Percentiles rank a stretch among this genome's conserved stretches.
Evolutionary conservation across 2,329 filamentous ascomycete species (phyloP).

Genomic region (Thelonectria discophora): DNA sequence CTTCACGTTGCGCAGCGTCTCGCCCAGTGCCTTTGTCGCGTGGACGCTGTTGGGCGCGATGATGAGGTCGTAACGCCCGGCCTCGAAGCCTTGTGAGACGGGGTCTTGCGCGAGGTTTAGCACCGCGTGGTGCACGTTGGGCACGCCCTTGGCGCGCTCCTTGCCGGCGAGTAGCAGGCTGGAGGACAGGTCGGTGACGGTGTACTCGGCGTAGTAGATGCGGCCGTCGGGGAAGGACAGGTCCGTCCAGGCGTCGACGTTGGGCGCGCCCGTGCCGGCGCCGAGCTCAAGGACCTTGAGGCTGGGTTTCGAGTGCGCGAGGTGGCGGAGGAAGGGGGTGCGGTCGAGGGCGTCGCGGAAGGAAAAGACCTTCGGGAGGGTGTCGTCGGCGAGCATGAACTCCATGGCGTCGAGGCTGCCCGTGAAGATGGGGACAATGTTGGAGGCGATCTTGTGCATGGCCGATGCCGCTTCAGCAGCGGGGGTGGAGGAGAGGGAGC

Average conservation of each 20-base stretch:
- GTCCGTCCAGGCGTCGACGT: constrained; percentile 44
- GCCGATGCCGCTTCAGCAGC: constrained; percentile 19
- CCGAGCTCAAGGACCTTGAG: constrained; percentile 53
- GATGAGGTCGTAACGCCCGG: constrained; percentile 48
- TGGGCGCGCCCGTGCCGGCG: constrained; percentile 50
- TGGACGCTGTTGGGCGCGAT: constrained; percentile 50
- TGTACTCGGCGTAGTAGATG: constrained; percentile 41
- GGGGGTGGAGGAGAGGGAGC: constrained; percentile 13
- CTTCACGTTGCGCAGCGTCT: constrained; percentile 46
- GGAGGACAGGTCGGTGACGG: constrained; percentile 44
- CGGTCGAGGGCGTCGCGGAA: constrained; percentile 37
- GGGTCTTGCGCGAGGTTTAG: constrained; percentile 40
- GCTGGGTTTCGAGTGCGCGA: constrained; percentile 39
- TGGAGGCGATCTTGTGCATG: constrained; percentile 22
- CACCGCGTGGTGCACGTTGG: constrained; percentile 31
- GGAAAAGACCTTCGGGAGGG: constrained; percentile 44
- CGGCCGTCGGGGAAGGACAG: constrained; percentile 26
- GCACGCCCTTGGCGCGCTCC: constrained; percentile 37
- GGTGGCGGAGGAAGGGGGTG: constrained; percentile 29
- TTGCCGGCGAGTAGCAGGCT: constrained; percentile 42
- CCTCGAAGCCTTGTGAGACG: constrained; percentile 45
- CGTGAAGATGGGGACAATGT: constrained; percentile 33
- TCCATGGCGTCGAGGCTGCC: constrained; percentile 42
- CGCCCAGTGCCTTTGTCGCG: constrained; percentile 43
- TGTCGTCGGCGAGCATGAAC: constrained; percentile 43